Evolutionary conservation across 306 rosid species (phyloP).

Genomic region (Acacia crassicarpa): DNA sequence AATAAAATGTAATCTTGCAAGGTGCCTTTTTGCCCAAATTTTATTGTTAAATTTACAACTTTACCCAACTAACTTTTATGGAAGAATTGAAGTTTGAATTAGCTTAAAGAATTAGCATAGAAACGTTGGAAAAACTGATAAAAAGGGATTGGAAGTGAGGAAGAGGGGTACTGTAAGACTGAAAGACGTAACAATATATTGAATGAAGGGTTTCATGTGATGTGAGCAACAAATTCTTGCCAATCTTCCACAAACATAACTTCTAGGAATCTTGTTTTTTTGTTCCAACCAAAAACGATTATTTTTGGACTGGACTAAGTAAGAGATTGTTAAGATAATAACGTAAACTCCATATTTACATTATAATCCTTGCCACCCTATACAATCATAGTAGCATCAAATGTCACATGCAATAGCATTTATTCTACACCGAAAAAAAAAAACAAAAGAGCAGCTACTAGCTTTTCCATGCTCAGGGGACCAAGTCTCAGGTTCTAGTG

Average conservation of each 20-base stretch:
- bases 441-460: neutral
- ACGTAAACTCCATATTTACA: neutral
- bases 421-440: constrained; percentile 17
- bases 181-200: neutral
- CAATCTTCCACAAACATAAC: neutral
- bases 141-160: neutral
- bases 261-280: neutral
- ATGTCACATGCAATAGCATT: constrained; percentile 11
- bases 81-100: neutral
- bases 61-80: neutral
- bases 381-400: neutral
- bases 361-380: constrained; percentile 9
- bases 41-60: no score
- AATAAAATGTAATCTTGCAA: no score
- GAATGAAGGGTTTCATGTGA: neutral
- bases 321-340: neutral
- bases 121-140: no score
- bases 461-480: neutral
- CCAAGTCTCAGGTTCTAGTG: constrained; percentile 37
- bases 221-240: neutral
- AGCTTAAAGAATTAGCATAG: neutral
- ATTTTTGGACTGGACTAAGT: neutral
- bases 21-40: no score
- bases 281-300: no score
- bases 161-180: neutral